phyloP scores from a whole-genome alignment of 176 grass and related monocot genomes.

The Melocanna baccifera region DNA sequence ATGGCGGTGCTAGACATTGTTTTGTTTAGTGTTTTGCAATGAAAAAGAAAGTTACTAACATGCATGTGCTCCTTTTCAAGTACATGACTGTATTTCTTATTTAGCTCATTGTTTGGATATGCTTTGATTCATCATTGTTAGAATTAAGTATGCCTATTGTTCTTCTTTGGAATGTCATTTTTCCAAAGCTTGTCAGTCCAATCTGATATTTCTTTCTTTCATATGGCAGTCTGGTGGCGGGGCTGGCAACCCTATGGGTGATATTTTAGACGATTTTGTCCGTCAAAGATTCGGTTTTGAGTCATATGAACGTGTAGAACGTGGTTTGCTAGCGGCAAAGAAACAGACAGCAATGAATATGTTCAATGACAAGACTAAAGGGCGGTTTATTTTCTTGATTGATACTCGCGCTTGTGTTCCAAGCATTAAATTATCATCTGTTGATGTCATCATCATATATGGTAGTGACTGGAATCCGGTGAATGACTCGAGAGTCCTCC shows the following conservation, averaged over 20 bases:
- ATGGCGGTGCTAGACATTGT: not conserved
- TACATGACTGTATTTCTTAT: not conserved
- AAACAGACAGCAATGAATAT: slow-evolving; percentile 68
- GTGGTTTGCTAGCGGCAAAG: slow-evolving; percentile 55
- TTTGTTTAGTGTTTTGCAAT: not conserved
- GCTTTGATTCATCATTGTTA: slow-evolving; percentile 18
- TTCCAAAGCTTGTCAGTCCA: slow-evolving; percentile 12
- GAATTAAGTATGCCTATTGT: not conserved
- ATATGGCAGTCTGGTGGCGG: slow-evolving; percentile 61
- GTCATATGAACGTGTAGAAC: slow-evolving; percentile 73
- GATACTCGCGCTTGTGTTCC: slow-evolving; percentile 75
- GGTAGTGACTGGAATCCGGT: slow-evolving; percentile 80
- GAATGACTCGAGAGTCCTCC: slow-evolving; percentile 75
- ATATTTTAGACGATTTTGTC: slow-evolving; percentile 91
- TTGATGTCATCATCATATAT: slow-evolving; percentile 89
- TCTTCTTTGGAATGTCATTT: slow-evolving; percentile 8
- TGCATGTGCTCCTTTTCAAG: not conserved
- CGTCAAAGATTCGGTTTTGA: slow-evolving; percentile 82
- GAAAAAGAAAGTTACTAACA: not conserved
- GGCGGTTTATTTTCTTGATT: slow-evolving; percentile 84
- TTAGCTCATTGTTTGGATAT: slow-evolving; percentile 26
- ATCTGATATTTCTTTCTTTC: slow-evolving; percentile 32
- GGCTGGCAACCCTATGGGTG: slow-evolving; percentile 71
- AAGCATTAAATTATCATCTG: slow-evolving; percentile 78
- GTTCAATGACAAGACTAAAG: slow-evolving; percentile 82